These are phyloP conservation scores for Ogataea paraovalis DNA, from an alignment of 805 yeast genomes.

Conservation along the genomic window DNA sequence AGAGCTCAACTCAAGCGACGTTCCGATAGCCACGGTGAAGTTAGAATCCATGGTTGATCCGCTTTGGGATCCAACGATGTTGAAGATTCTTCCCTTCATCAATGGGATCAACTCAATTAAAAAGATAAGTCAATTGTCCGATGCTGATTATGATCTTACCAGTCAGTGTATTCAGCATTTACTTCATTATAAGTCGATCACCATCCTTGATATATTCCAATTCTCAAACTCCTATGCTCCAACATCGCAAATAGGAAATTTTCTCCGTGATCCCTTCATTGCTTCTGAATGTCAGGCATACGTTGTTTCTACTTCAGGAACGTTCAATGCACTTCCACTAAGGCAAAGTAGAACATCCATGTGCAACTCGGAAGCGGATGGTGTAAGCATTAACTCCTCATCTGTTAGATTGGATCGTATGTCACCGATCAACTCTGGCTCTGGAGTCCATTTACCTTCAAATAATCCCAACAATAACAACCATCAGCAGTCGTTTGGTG, in stretches of 20 bases:
- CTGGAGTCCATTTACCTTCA: neutral
- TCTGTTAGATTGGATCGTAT: constrained; percentile 10
- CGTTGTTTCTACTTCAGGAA: constrained; percentile 46
- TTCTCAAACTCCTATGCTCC: constrained; percentile 87
- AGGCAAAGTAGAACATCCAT: constrained; percentile 25
- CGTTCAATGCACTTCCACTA: constrained; percentile 34
- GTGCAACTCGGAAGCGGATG: constrained; percentile 22
- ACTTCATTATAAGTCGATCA: constrained; percentile 82
- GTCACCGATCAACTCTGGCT: constrained; percentile 3
- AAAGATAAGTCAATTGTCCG: constrained; percentile 71
- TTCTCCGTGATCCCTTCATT: constrained; percentile 60
- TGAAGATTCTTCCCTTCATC: constrained; percentile 78
- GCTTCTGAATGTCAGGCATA: constrained; percentile 84
- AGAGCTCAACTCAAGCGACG: constrained; percentile 72
- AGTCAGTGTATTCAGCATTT: constrained; percentile 87
- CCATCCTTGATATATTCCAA: constrained; percentile 82
- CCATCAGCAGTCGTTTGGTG: constrained; percentile 1
- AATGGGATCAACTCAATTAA: constrained; percentile 84
- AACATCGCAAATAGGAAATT: constrained; percentile 68
- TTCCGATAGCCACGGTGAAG: constrained; percentile 85
- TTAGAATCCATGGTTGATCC: constrained; percentile 72
- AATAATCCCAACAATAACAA: neutral
- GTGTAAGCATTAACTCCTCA: constrained; percentile 16
- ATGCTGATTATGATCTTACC: constrained; percentile 74
- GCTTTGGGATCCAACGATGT: constrained; percentile 97